Conservation (phyloP, 257 asterid species). For the Hygrophila difformis region DNA sequence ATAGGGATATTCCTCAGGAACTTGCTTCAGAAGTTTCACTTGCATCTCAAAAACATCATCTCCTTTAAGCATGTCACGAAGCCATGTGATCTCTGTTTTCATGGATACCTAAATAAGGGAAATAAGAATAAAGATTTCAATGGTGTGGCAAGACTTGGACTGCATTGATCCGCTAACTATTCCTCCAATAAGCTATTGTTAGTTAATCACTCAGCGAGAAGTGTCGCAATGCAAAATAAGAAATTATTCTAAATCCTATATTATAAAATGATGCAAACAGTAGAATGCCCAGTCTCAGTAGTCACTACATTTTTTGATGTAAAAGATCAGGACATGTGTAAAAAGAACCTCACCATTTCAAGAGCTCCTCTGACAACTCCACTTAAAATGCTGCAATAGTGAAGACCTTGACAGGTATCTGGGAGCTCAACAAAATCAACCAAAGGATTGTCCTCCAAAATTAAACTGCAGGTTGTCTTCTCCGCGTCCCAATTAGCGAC, state of each 20-base stretch:
- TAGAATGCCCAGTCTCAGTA: neutral
- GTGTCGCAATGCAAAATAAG: neutral
- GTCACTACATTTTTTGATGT: neutral
- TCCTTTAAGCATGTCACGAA: conserved; percentile 95
- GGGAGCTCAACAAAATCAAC: conserved; percentile 99
- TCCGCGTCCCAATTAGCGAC: conserved; percentile 84
- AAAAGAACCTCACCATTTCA: conserved; percentile 70
- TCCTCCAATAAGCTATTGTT: neutral
- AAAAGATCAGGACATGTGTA: conserved; percentile 6
- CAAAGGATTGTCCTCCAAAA: conserved; percentile 89
- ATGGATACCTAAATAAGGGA: conserved; percentile 57
- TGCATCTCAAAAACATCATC: conserved; percentile 94
- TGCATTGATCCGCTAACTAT: neutral
- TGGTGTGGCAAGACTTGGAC: neutral
- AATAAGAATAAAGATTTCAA: neutral
- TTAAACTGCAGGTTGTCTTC: conserved; percentile 88
- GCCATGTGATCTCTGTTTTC: conserved; percentile 96
- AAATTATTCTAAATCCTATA: neutral
- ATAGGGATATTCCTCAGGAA: conserved; percentile 97
- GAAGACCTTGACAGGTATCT: conserved; percentile 91
- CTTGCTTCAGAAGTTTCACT: conserved; percentile 88
- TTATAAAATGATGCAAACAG: neutral
- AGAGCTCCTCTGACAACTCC: conserved; percentile 94
- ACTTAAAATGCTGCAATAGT: conserved; percentile 85
- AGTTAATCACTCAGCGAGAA: neutral